Evolutionary conservation across 805 yeast species (phyloP).

Genomic region (Hanseniaspora singularis): DNA sequence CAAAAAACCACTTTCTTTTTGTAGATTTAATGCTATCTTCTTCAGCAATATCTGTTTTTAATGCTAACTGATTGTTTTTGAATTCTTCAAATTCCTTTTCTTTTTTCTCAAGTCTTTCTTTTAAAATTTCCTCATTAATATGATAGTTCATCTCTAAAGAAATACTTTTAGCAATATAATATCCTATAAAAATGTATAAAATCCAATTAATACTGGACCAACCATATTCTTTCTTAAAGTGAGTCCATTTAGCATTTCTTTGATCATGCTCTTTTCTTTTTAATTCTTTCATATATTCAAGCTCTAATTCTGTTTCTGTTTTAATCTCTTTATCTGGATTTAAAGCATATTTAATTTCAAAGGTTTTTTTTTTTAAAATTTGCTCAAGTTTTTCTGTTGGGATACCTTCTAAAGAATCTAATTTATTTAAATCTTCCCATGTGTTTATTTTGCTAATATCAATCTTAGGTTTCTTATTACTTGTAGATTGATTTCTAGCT

Average conservation of each 20-base stretch:
- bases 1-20: constrained; percentile 12
- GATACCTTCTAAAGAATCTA: constrained; percentile 25
- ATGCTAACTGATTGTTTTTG: neutral
- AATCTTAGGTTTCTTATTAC: neutral
- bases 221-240: constrained; percentile 4
- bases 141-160: constrained; percentile 13
- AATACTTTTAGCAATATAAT: constrained; percentile 9
- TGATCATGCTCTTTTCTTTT: constrained; percentile 20
- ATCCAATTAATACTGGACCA: constrained; percentile 13
- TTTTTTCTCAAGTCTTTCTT: constrained; percentile 2
- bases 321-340: constrained; percentile 6
- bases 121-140: constrained; percentile 9
- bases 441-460: constrained; percentile 18
- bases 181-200: constrained; percentile 11
- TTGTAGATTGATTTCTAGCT: neutral
- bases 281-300: constrained; percentile 19
- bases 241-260: constrained; percentile 11
- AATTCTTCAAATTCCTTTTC: constrained; percentile 6
- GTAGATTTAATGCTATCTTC: neutral
- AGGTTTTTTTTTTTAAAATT: constrained; percentile 26
- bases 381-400: constrained; percentile 27
- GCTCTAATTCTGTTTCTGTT: constrained; percentile 20
- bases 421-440: constrained; percentile 26
- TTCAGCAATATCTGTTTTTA: neutral
- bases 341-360: constrained; percentile 20